These are phyloP conservation scores for Sclerotinia borealis DNA, from an alignment of 2,329 filamentous ascomycete genomes.

Conservation along the genomic window DNA sequence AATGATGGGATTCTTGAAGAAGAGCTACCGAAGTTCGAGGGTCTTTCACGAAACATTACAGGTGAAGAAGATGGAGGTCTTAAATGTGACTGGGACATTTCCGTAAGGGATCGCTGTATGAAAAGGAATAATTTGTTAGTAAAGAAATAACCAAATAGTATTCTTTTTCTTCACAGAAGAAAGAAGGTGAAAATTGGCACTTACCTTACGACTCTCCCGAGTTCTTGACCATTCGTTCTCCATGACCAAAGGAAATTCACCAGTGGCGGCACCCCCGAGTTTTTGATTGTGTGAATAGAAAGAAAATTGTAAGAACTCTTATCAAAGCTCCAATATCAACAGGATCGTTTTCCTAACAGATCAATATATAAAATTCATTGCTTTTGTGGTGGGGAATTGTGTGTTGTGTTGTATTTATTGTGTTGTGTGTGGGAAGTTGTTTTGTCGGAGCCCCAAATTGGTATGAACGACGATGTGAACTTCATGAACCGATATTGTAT, in stretches of 20 bases:
- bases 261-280: neutral
- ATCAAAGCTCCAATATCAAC: neutral
- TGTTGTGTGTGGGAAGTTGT: neutral
- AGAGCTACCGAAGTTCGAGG: constrained; percentile 6
- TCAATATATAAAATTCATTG: neutral
- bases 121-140: constrained; percentile 13
- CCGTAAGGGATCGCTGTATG: constrained; percentile 26
- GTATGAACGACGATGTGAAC: too few relatives aligned
- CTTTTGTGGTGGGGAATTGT: neutral
- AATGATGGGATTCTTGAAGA: constrained; percentile 15
- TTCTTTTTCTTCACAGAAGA: neutral
- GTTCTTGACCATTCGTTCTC: constrained; percentile 4
- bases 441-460: neutral
- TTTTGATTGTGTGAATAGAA: neutral
- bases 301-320: neutral
- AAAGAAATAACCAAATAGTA: neutral
- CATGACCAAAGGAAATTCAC: neutral
- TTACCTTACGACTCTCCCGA: constrained; percentile 11
- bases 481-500: neutral
- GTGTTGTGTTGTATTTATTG: neutral
- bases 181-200: neutral
- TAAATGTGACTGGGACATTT: constrained; percentile 30
- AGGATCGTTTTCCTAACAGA: neutral
- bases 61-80: constrained; percentile 28
- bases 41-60: constrained; percentile 19